Evolutionary conservation across 805 yeast species (phyloP), one percentile per base, ranked within the genome.

Genomic region (Kodamaea leandrae): DNA sequence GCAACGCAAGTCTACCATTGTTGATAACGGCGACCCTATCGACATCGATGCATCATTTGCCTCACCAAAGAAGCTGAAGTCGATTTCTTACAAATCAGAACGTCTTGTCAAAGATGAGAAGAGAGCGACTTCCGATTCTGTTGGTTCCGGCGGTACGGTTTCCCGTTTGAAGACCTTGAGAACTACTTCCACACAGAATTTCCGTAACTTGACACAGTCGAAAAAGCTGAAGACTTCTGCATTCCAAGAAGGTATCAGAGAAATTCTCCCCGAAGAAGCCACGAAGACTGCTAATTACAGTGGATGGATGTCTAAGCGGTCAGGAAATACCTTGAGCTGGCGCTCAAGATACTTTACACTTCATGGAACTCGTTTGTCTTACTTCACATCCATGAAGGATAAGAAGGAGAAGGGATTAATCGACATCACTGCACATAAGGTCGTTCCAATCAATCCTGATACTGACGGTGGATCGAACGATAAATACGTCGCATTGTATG

Each of bases 281-380:
- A 77, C 85, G 36, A 78, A 78, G 50, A 68, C 83, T 5, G 87
- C 97, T 0, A 84, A 75, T 41, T 79, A 72, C 52, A 80, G 87
- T 36, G 99, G 99, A 2, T 93, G 97, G 96, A 87, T 93, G 96
- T 80, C 89, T 39, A 93, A 93, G 62, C 82, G 86, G 49, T 64
- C 72, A 1, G 96, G 96, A 17, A 86, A 83, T 44, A 75, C 83
- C 44, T 78, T 95, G 3, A 78, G 88, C 13, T 93, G 99, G 98
- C 84, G 90, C 53, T 82, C 83, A 42, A 76, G 99, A 38, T 82
- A 72, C 54, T 90, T 90, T 57, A 81, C 91, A 0, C 69, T 93
- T 25, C 96, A 93, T 64, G 96, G 96, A 2, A 93, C 99, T 0
- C 72, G 99, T 51, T 65, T 93, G 42, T 88, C 97, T 4, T 93